A percentile compares a stretch with the other conserved stretches of the same genome.
Evolutionary conservation across 2,329 filamentous ascomycete genomes (phyloP).

Genomic region (Pseudogymnoascus sp.): DNA sequence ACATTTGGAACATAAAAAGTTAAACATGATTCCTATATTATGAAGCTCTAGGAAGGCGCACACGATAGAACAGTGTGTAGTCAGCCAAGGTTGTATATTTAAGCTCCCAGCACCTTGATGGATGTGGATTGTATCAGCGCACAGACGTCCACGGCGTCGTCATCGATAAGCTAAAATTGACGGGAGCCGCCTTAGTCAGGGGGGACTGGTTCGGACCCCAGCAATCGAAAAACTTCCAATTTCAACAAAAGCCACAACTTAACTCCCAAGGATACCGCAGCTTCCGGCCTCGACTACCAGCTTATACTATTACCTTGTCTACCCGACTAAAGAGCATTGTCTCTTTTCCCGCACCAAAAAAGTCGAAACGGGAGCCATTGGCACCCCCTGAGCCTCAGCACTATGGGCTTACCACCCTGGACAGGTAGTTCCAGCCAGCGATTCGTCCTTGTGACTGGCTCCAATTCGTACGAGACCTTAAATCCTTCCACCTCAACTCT

Average conservation of each 20-base stretch:
- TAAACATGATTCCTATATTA: not conserved
- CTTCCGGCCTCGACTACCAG: too few species aligned
- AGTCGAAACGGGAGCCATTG: not conserved
- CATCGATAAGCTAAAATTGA: slow-evolving; percentile 7
- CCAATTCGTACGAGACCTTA: slow-evolving; percentile 27
- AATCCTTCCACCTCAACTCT: not conserved
- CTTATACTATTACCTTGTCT: not conserved
- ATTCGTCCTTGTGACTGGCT: slow-evolving; percentile 72
- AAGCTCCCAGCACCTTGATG: not conserved
- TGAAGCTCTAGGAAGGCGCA: not conserved
- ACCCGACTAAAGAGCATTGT: not conserved
- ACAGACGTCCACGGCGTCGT: not conserved
- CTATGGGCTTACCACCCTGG: slow-evolving; percentile 30
- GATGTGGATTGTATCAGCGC: not conserved
- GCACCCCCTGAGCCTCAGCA: slow-evolving; percentile 6
- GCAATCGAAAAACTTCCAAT: not conserved
- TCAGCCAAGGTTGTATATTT: not conserved
- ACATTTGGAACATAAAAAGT: not conserved
- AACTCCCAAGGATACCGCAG: not conserved
- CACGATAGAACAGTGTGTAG: not conserved
- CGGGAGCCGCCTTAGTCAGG: not conserved
- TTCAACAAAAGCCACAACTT: not conserved
- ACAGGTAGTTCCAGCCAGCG: slow-evolving; percentile 37
- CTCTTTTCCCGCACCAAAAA: not conserved
- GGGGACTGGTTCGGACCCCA: not conserved